Percentiles rank a stretch among this genome's conserved stretches.
These are phyloP conservation scores for Leishmania tarentolae DNA, from an alignment of 208 protist species.

Conservation along the genomic window DNA sequence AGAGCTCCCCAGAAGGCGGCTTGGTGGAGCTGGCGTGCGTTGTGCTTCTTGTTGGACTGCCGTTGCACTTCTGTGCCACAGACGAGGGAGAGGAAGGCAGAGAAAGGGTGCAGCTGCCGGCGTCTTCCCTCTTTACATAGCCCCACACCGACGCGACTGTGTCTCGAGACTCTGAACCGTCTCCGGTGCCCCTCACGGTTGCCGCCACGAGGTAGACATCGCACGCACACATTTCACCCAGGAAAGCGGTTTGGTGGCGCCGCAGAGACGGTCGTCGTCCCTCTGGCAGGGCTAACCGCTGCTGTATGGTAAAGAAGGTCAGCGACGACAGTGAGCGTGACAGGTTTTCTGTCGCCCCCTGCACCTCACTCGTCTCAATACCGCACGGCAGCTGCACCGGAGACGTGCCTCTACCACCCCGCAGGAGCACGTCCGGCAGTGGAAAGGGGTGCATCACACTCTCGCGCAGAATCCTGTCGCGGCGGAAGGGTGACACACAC, in stretches of 20 bases:
- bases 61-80: not conserved
- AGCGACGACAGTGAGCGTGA: conserved; percentile 7
- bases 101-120: not conserved
- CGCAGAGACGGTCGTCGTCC: conserved; percentile 13
- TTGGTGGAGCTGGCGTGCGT: not conserved
- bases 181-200: not conserved
- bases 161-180: not conserved
- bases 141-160: conserved; percentile 25
- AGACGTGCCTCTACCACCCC: not conserved
- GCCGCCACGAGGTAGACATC: conserved; percentile 28
- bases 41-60: not conserved
- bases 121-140: conserved; percentile 4
- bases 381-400: not conserved
- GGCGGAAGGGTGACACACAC: conserved; percentile 6
- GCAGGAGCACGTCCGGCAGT: conserved; percentile 4
- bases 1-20: conserved; percentile 41
- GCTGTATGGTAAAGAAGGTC: conserved; percentile 29
- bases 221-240: conserved; percentile 23
- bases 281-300: conserved; percentile 14
- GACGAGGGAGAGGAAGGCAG: not conserved
- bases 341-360: not conserved
- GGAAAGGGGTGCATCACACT: conserved; percentile 22
- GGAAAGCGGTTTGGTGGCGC: conserved; percentile 12
- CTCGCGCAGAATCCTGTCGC: conserved; percentile 18
- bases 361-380: not conserved